Conservation (phyloP, 2,329 filamentous ascomycete genomes). For the Penicillium griseofulvum region DNA sequence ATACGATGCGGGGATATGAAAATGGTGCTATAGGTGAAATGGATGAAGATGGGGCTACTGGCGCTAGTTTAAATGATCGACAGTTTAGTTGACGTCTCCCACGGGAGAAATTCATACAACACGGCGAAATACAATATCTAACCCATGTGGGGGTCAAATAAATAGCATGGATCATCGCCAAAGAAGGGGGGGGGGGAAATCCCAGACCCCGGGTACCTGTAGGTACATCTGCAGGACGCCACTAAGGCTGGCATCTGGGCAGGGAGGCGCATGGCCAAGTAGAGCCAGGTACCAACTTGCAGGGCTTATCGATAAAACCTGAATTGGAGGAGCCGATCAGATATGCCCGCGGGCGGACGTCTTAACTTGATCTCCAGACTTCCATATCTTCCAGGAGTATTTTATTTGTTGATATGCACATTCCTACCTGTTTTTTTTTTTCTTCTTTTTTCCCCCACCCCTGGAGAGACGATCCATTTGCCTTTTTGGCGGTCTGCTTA, state of each 20-base stretch:
- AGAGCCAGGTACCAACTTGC: constrained; percentile 24
- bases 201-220: constrained; percentile 20
- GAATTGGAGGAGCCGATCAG: constrained; percentile 3
- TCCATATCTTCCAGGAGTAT: not conserved
- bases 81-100: not conserved
- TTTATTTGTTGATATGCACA: not conserved
- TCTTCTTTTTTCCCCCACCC: not conserved
- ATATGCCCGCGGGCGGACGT: constrained; percentile 20
- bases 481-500: constrained; percentile 23
- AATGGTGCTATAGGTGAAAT: not conserved
- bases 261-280: constrained; percentile 17
- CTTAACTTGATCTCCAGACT: constrained; percentile 13
- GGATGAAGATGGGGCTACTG: not conserved
- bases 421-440: not conserved
- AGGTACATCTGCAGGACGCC: constrained; percentile 24
- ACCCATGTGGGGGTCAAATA: not conserved
- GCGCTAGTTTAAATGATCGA: constrained; percentile 2
- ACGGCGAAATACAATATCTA: not conserved
- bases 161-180: not conserved
- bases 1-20: not conserved
- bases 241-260: not conserved
- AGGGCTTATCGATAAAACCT: constrained; percentile 25
- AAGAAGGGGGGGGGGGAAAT: constrained; percentile 4
- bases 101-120: not conserved
- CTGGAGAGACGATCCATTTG: constrained; percentile 13